Conservation (phyloP, 345 rosid genomes). For the Tarenaya hassleriana region DNA sequence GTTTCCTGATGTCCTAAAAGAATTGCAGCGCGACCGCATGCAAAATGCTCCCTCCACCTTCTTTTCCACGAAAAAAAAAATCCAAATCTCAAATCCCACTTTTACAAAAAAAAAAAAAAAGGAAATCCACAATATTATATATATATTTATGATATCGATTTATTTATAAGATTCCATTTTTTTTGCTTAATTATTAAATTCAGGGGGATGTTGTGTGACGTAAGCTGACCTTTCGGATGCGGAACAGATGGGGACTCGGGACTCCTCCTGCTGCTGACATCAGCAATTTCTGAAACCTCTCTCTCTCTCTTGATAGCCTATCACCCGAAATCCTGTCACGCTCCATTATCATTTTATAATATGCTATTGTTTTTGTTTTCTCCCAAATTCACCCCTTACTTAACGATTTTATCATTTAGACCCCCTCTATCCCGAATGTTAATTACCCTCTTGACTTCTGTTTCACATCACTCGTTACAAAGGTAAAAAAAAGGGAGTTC, state of each 20-base stretch:
- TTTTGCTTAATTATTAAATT: not conserved
- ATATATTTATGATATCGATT: not conserved
- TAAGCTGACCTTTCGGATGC: conserved; percentile 30
- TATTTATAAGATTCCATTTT: conserved; percentile 16
- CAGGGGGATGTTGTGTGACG: conserved; percentile 22
- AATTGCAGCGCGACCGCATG: conserved; percentile 17
- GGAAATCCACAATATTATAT: conserved; percentile 2
- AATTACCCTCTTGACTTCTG: too few species aligned
- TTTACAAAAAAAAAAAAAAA: too few species aligned
- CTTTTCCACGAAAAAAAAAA: not conserved
- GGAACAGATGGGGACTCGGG: conserved; percentile 25
- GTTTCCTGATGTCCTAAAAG: conserved; percentile 25
- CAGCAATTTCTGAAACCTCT: conserved; percentile 17
- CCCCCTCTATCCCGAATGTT: too few species aligned
- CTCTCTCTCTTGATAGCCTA: not conserved
- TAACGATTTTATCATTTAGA: too few species aligned
- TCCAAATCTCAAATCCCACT: not conserved
- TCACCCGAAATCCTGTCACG: conserved; percentile 6
- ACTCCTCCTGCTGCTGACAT: conserved; percentile 21
- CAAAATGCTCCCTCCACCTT: conserved; percentile 15
- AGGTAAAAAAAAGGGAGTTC: too few species aligned
- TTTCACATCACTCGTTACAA: too few species aligned
- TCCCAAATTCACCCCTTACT: too few species aligned
- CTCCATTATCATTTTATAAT: too few species aligned
- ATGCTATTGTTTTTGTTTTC: too few species aligned